These are phyloP conservation scores for Naumovozyma castellii DNA, from an alignment of 805 yeast genomes.

Conservation along the genomic window DNA sequence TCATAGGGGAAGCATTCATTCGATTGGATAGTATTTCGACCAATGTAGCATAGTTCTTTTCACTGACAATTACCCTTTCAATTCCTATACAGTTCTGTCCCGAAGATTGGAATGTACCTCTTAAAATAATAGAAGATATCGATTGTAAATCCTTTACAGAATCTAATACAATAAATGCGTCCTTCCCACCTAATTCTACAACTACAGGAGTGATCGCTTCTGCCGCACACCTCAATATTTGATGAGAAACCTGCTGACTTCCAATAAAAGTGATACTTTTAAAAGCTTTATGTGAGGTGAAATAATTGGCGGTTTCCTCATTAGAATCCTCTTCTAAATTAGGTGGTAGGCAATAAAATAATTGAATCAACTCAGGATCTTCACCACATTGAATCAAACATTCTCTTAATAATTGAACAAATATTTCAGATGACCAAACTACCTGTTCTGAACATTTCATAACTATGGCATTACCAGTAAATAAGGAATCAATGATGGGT, in stretches of 20 bases:
- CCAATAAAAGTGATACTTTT: slow-evolving; percentile 93
- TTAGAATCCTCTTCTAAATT: slow-evolving; percentile 2
- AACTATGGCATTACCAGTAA: slow-evolving; percentile 85
- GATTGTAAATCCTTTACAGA: slow-evolving; percentile 51
- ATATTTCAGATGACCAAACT: slow-evolving; percentile 85
- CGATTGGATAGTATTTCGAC: slow-evolving; percentile 48
- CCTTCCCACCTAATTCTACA: slow-evolving; percentile 95
- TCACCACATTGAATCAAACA: slow-evolving; percentile 67
- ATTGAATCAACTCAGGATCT: slow-evolving; percentile 76
- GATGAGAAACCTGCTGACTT: slow-evolving; percentile 87
- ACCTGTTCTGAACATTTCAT: slow-evolving; percentile 95
- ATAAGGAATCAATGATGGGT: slow-evolving; percentile 79
- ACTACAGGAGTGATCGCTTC: slow-evolving; percentile 87
- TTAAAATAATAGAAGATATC: slow-evolving; percentile 71
- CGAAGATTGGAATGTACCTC: slow-evolving; percentile 94
- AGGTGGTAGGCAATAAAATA: slow-evolving; percentile 81
- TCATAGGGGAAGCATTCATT: slow-evolving; percentile 40
- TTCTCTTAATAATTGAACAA: slow-evolving; percentile 57
- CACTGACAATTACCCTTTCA: slow-evolving; percentile 82
- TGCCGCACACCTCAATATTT: slow-evolving; percentile 75
- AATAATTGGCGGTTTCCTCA: slow-evolving; percentile 54
- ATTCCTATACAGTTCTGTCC: slow-evolving; percentile 98
- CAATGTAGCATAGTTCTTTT: slow-evolving; percentile 53
- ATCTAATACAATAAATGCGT: slow-evolving; percentile 79
- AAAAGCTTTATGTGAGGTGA: slow-evolving; percentile 74